Conservation (phyloP, 75 land plant genomes). For the Sequoiadendron giganteum region DNA sequence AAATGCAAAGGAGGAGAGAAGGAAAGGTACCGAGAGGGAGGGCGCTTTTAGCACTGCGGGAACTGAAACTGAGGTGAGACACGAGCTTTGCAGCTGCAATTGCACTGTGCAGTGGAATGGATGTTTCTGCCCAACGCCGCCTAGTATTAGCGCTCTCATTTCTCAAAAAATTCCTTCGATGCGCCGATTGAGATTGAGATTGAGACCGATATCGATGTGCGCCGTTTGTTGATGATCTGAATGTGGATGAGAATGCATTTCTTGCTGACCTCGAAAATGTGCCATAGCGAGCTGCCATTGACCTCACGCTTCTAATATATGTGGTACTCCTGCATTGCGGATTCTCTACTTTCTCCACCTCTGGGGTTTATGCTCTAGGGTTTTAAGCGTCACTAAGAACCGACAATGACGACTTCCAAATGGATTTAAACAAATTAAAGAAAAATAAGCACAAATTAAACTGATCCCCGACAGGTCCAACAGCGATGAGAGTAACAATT, state of each 20-base stretch:
- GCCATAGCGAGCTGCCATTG: conserved; percentile 8
- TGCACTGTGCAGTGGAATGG: conserved; percentile 7
- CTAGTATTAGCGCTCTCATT: not conserved
- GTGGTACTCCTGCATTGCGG: not conserved
- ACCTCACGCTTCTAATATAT: not conserved
- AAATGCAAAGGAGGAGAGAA: not conserved
- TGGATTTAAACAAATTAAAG: too few species aligned
- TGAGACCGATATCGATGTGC: not conserved
- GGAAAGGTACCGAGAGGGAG: conserved; percentile 1
- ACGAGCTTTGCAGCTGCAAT: conserved; percentile 4
- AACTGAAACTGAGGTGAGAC: conserved; percentile 8
- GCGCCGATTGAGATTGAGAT: not conserved
- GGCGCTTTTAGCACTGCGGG: conserved; percentile 4
- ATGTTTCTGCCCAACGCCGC: conserved; percentile 5
- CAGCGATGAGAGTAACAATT: too few species aligned
- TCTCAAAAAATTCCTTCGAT: not conserved
- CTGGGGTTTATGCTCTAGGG: not conserved
- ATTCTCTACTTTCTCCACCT: not conserved
- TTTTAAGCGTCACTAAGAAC: not conserved
- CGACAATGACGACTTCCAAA: not conserved
- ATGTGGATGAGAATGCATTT: not conserved
- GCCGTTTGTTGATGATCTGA: not conserved
- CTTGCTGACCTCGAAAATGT: conserved; percentile 2
- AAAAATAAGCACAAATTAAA: too few species aligned
- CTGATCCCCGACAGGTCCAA: too few species aligned